Evolutionary conservation across 495 filamentous ascomycete genomes (phyloP).

Genomic region (Penicillium lividum): DNA sequence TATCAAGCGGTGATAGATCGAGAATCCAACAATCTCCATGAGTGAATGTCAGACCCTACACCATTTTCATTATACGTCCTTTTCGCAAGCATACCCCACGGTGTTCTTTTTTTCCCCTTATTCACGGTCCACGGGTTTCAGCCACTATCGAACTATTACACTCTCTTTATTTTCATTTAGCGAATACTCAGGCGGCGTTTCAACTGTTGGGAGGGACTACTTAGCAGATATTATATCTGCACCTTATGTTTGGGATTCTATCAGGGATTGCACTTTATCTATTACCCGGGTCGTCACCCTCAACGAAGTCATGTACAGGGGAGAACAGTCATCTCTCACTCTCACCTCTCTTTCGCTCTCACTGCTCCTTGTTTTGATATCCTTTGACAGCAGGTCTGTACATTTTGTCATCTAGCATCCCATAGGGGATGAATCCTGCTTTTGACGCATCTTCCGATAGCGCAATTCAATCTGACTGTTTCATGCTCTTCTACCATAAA

Average conservation of each 20-base stretch:
- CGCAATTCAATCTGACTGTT: conserved; percentile 4
- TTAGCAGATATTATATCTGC: conserved; percentile 11
- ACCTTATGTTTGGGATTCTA: conserved; percentile 6
- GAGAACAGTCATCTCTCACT: conserved; percentile 1
- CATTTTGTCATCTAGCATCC: conserved; percentile 25
- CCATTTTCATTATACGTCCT: conserved; percentile 8
- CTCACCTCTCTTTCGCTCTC: conserved; percentile 13
- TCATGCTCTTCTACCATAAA: not conserved
- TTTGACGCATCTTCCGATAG: conserved; percentile 8
- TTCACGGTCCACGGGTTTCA: conserved; percentile 6
- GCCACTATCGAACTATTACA: conserved; percentile 2
- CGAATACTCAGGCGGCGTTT: conserved; percentile 32
- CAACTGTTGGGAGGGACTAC: conserved; percentile 17
- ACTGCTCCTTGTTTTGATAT: conserved; percentile 12
- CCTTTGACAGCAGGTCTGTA: conserved; percentile 23
- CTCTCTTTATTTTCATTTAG: conserved; percentile 19
- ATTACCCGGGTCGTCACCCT: conserved; percentile 1
- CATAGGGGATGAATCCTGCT: conserved; percentile 4
- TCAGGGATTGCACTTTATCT: conserved; percentile 9
- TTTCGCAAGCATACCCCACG: conserved; percentile 22
- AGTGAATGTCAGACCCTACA: not conserved
- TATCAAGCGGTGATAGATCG: conserved; percentile 30
- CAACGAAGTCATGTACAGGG: conserved; percentile 22
- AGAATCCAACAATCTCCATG: conserved; percentile 14
- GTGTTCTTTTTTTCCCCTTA: not conserved